Evolutionary conservation across 2,329 filamentous ascomycete genomes (phyloP).

Genomic region (Trichoderma breve): DNA sequence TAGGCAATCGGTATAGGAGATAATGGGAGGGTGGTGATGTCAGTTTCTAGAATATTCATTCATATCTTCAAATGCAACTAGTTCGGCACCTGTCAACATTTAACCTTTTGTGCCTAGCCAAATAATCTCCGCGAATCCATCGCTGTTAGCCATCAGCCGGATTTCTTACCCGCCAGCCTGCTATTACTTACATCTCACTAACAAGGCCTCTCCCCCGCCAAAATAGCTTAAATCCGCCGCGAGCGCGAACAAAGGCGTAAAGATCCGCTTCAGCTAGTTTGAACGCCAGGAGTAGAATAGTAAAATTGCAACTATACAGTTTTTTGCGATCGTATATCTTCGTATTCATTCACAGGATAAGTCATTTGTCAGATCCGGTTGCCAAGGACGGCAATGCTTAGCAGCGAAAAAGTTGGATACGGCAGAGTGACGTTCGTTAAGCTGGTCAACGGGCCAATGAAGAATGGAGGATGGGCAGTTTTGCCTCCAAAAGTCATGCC

Average conservation of each 20-base stretch:
- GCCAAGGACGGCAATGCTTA: conserved; percentile 13
- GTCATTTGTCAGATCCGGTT: not conserved
- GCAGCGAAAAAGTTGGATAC: not conserved
- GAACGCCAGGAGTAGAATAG: not conserved
- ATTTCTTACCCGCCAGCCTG: not conserved
- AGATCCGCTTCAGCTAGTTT: not conserved
- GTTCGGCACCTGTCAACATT: not conserved
- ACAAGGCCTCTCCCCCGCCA: not conserved
- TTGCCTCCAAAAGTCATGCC: conserved; percentile 1
- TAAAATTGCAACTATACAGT: not conserved
- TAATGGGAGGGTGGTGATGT: not conserved
- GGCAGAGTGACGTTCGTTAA: not conserved
- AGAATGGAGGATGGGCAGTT: not conserved
- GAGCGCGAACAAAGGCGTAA: not conserved
- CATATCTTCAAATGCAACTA: not conserved
- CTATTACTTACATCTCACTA: not conserved
- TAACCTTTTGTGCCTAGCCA: not conserved
- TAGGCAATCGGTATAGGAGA: not conserved
- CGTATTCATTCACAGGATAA: not conserved
- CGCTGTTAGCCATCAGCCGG: not conserved
- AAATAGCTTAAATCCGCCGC: conserved; percentile 6
- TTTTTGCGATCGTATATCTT: not conserved
- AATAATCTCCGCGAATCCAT: conserved; percentile 1
- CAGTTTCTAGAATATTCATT: not conserved
- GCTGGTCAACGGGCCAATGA: not conserved